These are phyloP conservation scores for Amanita molliuscula DNA, from an alignment of 768 basidiomycete species.

Conservation along the genomic window DNA sequence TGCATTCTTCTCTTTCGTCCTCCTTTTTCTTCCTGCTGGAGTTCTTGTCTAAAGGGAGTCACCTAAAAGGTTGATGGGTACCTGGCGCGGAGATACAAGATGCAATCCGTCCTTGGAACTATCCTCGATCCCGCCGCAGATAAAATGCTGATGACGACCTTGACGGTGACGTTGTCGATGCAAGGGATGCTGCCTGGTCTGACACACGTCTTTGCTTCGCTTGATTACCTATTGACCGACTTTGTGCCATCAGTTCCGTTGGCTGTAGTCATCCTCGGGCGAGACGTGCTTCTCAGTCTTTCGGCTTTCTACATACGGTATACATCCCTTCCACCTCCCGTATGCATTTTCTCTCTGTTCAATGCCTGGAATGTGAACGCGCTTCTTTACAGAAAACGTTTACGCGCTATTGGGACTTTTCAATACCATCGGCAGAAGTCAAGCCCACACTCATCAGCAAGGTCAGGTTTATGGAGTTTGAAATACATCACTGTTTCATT, in stretches of 20 bases:
- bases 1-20: conserved; percentile 17
- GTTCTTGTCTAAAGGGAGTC: conserved; percentile 4
- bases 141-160: conserved; percentile 90
- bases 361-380: not conserved
- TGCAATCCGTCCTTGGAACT: conserved; percentile 87
- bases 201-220: conserved; percentile 13
- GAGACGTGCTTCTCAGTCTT: conserved; percentile 78
- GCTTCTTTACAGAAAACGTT: conserved; percentile 66
- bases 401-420: conserved; percentile 90
- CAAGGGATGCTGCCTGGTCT: conserved; percentile 76
- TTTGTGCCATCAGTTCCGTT: conserved; percentile 47
- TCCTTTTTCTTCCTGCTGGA: conserved; percentile 4
- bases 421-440: conserved; percentile 91
- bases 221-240: not conserved
- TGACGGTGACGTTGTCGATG: conserved; percentile 79
- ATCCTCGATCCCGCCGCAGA: conserved; percentile 97
- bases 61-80: conserved; percentile 74
- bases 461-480: conserved; percentile 23
- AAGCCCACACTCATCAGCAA: conserved; percentile 92
- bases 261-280: conserved; percentile 77
- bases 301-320: conserved; percentile 93
- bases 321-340: conserved; percentile 79
- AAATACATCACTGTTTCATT: not conserved
- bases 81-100: conserved; percentile 77
- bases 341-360: conserved; percentile 26